Percentiles rank a stretch among this genome's conserved stretches.
These are phyloP conservation scores for Zalaria sp. DNA, from an alignment of 2,329 filamentous ascomycete species.

Conservation along the genomic window DNA sequence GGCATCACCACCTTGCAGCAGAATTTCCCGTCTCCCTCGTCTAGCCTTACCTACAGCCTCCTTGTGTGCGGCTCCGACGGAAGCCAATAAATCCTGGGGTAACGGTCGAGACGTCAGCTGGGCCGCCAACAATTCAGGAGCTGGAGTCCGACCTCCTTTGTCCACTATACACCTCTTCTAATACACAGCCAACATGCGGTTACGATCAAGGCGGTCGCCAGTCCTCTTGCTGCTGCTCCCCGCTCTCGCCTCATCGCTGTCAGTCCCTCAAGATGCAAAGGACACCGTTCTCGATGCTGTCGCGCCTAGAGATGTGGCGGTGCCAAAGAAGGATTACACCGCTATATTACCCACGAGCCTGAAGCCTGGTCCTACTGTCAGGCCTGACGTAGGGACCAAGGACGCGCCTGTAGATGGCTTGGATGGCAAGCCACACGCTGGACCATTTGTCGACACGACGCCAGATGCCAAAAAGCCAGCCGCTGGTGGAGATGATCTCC, in stretches of 20 bases:
- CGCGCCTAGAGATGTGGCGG: conserved; percentile 8
- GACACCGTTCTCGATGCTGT: conserved; percentile 11
- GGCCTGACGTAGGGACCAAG: conserved; percentile 42
- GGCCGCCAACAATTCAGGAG: too few species aligned
- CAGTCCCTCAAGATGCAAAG: conserved; percentile 8
- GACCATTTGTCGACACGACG: conserved; percentile 55
- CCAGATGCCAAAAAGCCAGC: conserved; percentile 14
- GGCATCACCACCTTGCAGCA: too few species aligned
- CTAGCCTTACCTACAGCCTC: too few species aligned
- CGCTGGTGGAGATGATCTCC: conserved; percentile 4
- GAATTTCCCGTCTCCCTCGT: too few species aligned
- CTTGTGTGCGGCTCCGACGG: too few species aligned
- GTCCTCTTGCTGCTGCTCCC: conserved; percentile 48
- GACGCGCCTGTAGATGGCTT: conserved; percentile 83
- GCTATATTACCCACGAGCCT: conserved; percentile 5
- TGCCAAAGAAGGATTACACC: conserved; percentile 13
- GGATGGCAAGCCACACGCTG: conserved; percentile 85
- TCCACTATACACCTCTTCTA: too few species aligned
- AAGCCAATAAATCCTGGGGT: too few species aligned
- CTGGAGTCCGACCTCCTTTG: too few species aligned
- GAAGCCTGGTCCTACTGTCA: conserved; percentile 2
- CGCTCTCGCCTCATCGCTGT: conserved; percentile 35
- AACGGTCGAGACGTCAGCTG: too few species aligned
- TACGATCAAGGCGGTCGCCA: conserved; percentile 31
- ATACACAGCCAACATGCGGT: conserved; percentile 33